These are phyloP conservation scores for Calonectria crousiana DNA, from an alignment of 2,329 filamentous ascomycete genomes.

Conservation along the genomic window DNA sequence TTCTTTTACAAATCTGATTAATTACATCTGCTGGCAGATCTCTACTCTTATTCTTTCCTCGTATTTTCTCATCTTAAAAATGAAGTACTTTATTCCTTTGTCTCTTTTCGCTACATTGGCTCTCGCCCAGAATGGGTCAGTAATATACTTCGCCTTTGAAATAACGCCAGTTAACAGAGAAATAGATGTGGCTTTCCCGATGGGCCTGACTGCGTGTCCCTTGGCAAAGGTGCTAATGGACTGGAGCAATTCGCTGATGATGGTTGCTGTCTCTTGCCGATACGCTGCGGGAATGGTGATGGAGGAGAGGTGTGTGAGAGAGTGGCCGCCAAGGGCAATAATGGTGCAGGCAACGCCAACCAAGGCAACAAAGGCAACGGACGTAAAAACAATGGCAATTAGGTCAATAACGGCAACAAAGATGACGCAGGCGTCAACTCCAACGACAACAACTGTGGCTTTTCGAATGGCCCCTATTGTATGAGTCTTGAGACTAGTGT, in stretches of 20 bases:
- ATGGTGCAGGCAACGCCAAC: neutral
- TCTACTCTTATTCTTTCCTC: neutral
- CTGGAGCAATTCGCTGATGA: slow-evolving; percentile 21
- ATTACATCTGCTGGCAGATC: slow-evolving; percentile 7
- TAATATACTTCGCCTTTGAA: neutral
- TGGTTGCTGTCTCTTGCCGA: slow-evolving; percentile 17
- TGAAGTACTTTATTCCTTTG: slow-evolving; percentile 1
- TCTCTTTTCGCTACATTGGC: neutral
- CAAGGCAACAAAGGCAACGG: neutral
- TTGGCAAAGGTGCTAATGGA: slow-evolving; percentile 16
- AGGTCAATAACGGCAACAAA: neutral
- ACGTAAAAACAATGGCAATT: neutral
- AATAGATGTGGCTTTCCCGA: slow-evolving; percentile 17
- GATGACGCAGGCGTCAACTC: neutral
- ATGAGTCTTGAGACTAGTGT: slow-evolving; percentile 1
- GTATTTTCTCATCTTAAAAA: neutral
- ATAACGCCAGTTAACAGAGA: neutral
- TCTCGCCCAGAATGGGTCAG: neutral
- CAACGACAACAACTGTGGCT: slow-evolving; percentile 1
- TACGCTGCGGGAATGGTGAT: slow-evolving; percentile 21
- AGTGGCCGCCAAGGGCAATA: neutral
- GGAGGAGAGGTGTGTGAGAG: slow-evolving; percentile 17
- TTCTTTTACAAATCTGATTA: neutral
- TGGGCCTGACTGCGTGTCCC: slow-evolving; percentile 17
- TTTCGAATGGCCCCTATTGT: slow-evolving; percentile 17